These are phyloP conservation scores for Rubia peregrina DNA, from an alignment of 305 asterid genomes.

Conservation along the genomic window DNA sequence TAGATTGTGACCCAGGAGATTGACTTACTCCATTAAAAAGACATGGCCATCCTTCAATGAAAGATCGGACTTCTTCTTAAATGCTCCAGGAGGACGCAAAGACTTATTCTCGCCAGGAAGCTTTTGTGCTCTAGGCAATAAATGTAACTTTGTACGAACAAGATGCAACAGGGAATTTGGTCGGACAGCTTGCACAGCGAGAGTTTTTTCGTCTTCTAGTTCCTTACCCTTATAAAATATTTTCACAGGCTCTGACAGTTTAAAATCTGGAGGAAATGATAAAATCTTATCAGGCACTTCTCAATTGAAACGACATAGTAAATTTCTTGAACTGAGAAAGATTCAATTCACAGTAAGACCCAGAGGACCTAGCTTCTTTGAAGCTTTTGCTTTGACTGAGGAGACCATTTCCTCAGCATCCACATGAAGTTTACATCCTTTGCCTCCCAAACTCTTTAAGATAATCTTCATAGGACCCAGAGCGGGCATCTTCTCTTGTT, in stretches of 20 bases:
- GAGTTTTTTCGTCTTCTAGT: conserved; percentile 83
- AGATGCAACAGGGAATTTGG: conserved; percentile 95
- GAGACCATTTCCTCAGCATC: conserved; percentile 80
- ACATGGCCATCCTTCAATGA: conserved; percentile 97
- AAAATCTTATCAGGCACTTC: background rate
- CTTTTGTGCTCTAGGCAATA: conserved; percentile 88
- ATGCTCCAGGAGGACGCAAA: conserved; percentile 99
- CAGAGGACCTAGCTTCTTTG: conserved; percentile 79
- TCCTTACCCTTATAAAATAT: conserved; percentile 75
- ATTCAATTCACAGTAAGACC: conserved; percentile 7
- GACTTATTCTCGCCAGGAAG: conserved; percentile 97
- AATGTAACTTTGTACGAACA: conserved; percentile 81
- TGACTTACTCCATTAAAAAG: conserved; percentile 95
- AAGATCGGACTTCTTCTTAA: conserved; percentile 96
- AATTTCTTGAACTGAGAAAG: background rate
- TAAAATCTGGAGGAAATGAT: conserved; percentile 58
- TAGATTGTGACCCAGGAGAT: background rate
- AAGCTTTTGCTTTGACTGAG: conserved; percentile 87
- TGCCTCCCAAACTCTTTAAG: conserved; percentile 97
- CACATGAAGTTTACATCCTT: conserved; percentile 94
- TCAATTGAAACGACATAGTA: background rate
- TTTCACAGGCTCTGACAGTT: conserved; percentile 90
- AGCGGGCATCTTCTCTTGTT: conserved; percentile 60
- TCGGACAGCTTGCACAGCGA: conserved; percentile 68
- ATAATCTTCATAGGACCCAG: conserved; percentile 91